These are phyloP conservation scores for Penicillium hesseltinei DNA, from an alignment of 2,329 filamentous ascomycete genomes.

Conservation along the genomic window DNA sequence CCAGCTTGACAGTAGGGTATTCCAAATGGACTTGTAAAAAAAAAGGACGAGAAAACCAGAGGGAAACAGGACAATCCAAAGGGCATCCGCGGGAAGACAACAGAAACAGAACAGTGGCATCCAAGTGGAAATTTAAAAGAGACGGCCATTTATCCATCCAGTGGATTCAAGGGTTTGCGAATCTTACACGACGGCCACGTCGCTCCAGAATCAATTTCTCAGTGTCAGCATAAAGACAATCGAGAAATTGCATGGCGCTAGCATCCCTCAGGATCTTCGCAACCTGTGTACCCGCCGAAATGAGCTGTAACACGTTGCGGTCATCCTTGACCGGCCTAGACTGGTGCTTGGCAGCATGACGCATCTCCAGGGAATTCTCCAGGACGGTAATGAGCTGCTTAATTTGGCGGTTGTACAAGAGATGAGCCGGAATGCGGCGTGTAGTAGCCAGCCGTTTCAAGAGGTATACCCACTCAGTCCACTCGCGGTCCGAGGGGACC, in stretches of 20 bases:
- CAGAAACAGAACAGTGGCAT: background rate
- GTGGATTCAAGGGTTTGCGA: constrained; percentile 29
- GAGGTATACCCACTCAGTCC: constrained; percentile 90
- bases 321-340: constrained; percentile 82
- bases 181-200: constrained; percentile 38
- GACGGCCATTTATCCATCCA: constrained; percentile 9
- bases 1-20: background rate
- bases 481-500: constrained; percentile 74
- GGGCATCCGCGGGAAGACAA: constrained; percentile 1
- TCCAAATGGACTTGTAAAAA: constrained; percentile 1
- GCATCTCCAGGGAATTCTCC: constrained; percentile 85
- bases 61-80: constrained; percentile 3
- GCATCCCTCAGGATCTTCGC: constrained; percentile 84
- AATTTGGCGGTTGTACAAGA: constrained; percentile 86
- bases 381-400: constrained; percentile 86
- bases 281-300: constrained; percentile 83
- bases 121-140: constrained; percentile 1
- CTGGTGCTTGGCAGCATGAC: constrained; percentile 80
- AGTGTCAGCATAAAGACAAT: constrained; percentile 77
- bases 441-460: constrained; percentile 83
- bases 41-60: background rate
- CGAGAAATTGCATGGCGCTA: constrained; percentile 76
- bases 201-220: constrained; percentile 75
- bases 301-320: constrained; percentile 81
- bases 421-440: constrained; percentile 76